These are phyloP conservation scores for Mayamaea pseudoterrestris DNA, from an alignment of 108 stramenopile genomes.

Conservation along the genomic window DNA sequence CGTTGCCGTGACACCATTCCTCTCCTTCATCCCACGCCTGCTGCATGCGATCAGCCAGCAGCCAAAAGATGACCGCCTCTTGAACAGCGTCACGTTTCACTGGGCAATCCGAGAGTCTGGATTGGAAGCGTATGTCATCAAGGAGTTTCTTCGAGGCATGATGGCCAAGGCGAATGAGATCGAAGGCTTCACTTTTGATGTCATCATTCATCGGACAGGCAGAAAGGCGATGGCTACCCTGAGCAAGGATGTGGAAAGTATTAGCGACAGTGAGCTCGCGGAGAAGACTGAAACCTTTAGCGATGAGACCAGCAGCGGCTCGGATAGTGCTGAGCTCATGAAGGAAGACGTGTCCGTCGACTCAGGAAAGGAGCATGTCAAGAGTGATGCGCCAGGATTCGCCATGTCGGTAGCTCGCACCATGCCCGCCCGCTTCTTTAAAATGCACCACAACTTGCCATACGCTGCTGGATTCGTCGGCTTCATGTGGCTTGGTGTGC, in stretches of 20 bases:
- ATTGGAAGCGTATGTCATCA: too few species aligned
- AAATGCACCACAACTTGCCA: slow-evolving; percentile 2
- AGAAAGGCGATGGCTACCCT: too few species aligned
- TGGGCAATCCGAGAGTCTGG: not conserved
- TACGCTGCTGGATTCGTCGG: not conserved
- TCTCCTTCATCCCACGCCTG: slow-evolving; percentile 5
- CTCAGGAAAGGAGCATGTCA: not conserved
- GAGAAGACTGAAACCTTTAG: too few species aligned
- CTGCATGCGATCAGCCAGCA: not conserved
- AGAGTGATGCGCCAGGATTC: not conserved
- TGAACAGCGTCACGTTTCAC: not conserved
- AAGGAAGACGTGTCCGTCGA: too few species aligned
- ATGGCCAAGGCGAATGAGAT: slow-evolving; percentile 92
- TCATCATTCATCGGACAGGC: too few species aligned
- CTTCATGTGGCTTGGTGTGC: too few species aligned
- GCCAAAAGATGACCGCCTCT: not conserved
- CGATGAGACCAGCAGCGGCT: too few species aligned
- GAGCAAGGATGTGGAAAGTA: too few species aligned
- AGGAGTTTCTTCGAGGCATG: too few species aligned
- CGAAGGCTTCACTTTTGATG: slow-evolving; percentile 18
- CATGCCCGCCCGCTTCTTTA: slow-evolving; percentile 3
- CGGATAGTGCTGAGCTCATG: too few species aligned
- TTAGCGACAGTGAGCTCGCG: too few species aligned
- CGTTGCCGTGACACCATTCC: slow-evolving; percentile 8
- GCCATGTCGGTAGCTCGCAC: slow-evolving; percentile 7